phyloP scores from a whole-genome alignment of 2,329 filamentous ascomycete species.

The Epichloe elymi region DNA sequence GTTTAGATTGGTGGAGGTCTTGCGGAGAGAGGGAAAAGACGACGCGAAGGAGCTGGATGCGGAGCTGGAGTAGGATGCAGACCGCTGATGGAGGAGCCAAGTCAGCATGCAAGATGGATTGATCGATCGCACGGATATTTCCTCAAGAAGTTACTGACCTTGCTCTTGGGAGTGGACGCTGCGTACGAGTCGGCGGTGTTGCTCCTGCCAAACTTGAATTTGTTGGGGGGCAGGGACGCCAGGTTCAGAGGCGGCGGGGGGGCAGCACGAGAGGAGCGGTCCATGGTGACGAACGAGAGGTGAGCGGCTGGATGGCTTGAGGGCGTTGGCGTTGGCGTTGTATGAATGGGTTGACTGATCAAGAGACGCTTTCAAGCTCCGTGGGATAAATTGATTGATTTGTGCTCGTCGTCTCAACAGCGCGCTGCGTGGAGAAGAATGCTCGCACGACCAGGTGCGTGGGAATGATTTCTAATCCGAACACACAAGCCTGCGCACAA shows the following conservation, averaged over 20 bases:
- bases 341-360: neutral
- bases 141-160: conserved; percentile 9
- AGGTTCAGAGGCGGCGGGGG: conserved; percentile 8
- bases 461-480: too few species aligned
- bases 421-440: neutral
- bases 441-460: neutral
- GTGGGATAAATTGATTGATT: too few species aligned
- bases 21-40: conserved; percentile 16
- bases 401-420: neutral
- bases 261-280: conserved; percentile 4
- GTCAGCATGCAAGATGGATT: conserved; percentile 8
- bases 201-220: conserved; percentile 11
- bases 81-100: conserved; percentile 10
- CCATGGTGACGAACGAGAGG: neutral
- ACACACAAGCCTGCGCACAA: too few species aligned
- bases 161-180: conserved; percentile 9
- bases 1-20: conserved; percentile 18
- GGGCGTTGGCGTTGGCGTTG: neutral
- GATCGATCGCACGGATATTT: too few species aligned
- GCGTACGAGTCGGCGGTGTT: conserved; percentile 12
- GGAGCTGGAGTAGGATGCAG: conserved; percentile 18
- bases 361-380: too few species aligned
- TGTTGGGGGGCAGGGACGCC: conserved; percentile 5
- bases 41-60: conserved; percentile 12
- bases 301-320: neutral